Evolutionary conservation across 2,329 filamentous ascomycete genomes (phyloP), one percentile per base, ranked within the genome.

Genomic region (Fusarium sp.): DNA sequence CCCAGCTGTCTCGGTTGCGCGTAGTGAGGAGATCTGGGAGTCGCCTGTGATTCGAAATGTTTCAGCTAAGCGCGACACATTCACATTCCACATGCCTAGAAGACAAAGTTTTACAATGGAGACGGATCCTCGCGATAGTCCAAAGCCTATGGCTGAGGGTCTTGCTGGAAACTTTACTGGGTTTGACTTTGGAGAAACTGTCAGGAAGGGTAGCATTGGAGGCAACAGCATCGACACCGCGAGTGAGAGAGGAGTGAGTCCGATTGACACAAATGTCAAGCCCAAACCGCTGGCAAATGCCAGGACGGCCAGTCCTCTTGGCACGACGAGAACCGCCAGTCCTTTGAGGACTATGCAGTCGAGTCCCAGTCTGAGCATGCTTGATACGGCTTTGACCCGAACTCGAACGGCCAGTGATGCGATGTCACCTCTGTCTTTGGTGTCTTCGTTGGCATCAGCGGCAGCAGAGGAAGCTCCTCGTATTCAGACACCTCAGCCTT

Each of bases 31-130:
- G n/a, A 70, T 71, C 2, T 73, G 74, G 61, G 79, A 75, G 61
- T 75, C 32, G 69, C 84, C 85, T 2, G 76, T 86, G 7, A 83
- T 87, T 41, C 82, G 81, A 34, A 83, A 83, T 45, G 83, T 86
- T 1, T 70, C 74, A n/a, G 84, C 85, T 6, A 85, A 83, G 73
- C 83, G 85, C 32, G 85, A 88, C 45, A 86, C 85, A 2, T 71
- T 86, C 16, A 83, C 83, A 0, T 82, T 85, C 22, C 80, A 81
- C 65, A 79, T 81, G 0, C 80, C 84, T 3, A 80, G 82, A 22
- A 80, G 83, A 38, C 80, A 80, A 47, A 88, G 86, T 70, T 79
- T 87, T 57, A 82, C 83, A 6, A 84, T 84, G 78, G 82, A 83
- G 60, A 79, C 86, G 15, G 83, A 86, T 34, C 56, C 63, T 45